Conservation (phyloP, 1,284 basidiomycete species). For the Mrakiaceae sp. region DNA sequence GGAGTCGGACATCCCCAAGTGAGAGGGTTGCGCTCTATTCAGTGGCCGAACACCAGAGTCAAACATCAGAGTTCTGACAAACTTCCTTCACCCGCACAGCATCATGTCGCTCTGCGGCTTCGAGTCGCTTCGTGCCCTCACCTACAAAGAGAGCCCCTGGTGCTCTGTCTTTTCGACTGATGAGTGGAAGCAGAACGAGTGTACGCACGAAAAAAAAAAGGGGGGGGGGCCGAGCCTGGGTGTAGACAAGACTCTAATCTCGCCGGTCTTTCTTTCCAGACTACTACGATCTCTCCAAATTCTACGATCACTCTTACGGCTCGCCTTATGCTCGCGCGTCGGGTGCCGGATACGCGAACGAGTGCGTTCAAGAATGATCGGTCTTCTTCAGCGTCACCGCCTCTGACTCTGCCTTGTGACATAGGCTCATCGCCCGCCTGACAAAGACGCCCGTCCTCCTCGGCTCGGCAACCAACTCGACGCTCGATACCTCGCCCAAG, state of each 20-base stretch:
- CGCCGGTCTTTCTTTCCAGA: neutral
- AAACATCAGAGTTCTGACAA: neutral
- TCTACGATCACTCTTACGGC: neutral
- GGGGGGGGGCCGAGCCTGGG: neutral
- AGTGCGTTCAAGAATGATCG: too few species aligned
- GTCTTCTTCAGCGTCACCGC: neutral
- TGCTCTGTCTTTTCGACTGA: slow-evolving; percentile 4
- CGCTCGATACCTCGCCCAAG: slow-evolving; percentile 47
- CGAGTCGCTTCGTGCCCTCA: slow-evolving; percentile 7
- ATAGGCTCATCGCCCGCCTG: slow-evolving; percentile 62
- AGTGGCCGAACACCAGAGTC: too few species aligned
- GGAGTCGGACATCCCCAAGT: slow-evolving; percentile 5
- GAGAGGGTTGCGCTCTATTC: neutral
- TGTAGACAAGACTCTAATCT: neutral
- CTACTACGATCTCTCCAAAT: neutral
- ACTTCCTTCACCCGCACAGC: neutral
- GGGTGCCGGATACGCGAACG: neutral
- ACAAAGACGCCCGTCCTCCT: slow-evolving; percentile 49
- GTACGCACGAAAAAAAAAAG: neutral
- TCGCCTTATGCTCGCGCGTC: neutral
- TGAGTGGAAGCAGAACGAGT: slow-evolving; percentile 15
- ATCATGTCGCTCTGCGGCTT: slow-evolving; percentile 14
- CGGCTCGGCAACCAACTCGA: slow-evolving; percentile 59
- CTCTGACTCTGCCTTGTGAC: neutral
- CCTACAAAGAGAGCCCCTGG: slow-evolving; percentile 10